These are phyloP conservation scores for Teratosphaeria pseudoeucalypti DNA, from an alignment of 2,329 filamentous ascomycete genomes.

Conservation along the genomic window DNA sequence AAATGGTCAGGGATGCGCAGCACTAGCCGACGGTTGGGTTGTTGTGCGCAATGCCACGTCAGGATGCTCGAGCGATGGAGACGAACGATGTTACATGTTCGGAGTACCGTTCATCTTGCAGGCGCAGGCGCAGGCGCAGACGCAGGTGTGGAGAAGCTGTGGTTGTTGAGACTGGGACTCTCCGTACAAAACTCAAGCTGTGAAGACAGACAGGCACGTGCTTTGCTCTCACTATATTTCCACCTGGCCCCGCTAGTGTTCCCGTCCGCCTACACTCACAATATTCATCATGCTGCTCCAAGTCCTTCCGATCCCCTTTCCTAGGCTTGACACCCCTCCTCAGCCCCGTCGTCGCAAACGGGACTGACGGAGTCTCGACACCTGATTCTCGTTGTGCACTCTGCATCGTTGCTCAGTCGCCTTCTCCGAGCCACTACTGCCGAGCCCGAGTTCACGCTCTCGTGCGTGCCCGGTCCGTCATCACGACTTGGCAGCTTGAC, in stretches of 20 bases:
- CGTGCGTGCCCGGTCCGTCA: not conserved
- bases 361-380: slow-evolving; percentile 31
- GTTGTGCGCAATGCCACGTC: not conserved
- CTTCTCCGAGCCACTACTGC: not conserved
- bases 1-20: not conserved
- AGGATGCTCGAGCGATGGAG: not conserved
- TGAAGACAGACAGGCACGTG: not conserved
- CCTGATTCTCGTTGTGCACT: not conserved
- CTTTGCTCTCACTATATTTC: slow-evolving; percentile 5
- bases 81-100: not conserved
- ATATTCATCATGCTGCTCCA: slow-evolving; percentile 20
- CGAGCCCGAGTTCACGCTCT: not conserved
- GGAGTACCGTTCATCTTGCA: not conserved
- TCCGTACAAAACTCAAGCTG: not conserved
- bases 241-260: not conserved
- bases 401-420: slow-evolving; percentile 20
- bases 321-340: slow-evolving; percentile 34
- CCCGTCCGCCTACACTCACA: slow-evolving; percentile 4
- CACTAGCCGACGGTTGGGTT: not conserved
- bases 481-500: slow-evolving; percentile 2
- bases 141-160: not conserved
- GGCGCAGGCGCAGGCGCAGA: not conserved
- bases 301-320: slow-evolving; percentile 17
- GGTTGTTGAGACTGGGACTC: not conserved
- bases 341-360: slow-evolving; percentile 41